Evolutionary conservation across 2,329 filamentous ascomycete genomes (phyloP), one percentile per base, ranked within the genome.

Genomic region (Botrytis pseudocinerea): DNA sequence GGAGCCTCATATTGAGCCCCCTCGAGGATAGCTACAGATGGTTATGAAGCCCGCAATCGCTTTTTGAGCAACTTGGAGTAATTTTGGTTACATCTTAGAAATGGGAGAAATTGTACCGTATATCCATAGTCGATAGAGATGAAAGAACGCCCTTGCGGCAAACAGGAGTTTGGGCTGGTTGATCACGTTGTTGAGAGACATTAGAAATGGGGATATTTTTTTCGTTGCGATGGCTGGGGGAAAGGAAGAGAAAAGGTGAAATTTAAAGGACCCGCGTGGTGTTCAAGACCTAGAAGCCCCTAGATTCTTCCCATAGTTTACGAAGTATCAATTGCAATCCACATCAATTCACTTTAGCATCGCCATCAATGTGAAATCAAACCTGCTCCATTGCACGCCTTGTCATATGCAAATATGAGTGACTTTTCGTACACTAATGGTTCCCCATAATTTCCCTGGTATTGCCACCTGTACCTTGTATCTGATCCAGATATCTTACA

Each of bases 401-500:
- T 57, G 65, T 57, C 18, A 28, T 57, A 65, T 44, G 32, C 57
- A n/a, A n/a, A 69, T 48, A 68, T 22, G 20, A 69, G 65, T 69
- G 51, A 44, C 48, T 69, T 57, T 44, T n/a, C 38, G 18, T 69
- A n/a, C 35, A 69, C 48, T 57, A 32, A 42, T 69, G 10, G 28
- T 28, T 25, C 35, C 69, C 35, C 38, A 42, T 65, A 40, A 22
- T 28, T 65, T 71, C 61, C 44, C 40, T 42, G 38, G 54, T 42
- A 5, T 51, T 35, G 69, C 54, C 54, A 42, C 69, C n/a, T 64
- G 28, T 51, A 46, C 44, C 40, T 46, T 18, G 44, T 48, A 61
- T 32, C 18, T 48, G 40, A 44, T 48, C 40, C 63, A 60, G n/a
- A 72, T 61, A 61, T 72, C n/a, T 28, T 69, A 72, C 62, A 72